phyloP scores from a whole-genome alignment of 352 stramenopile genomes.

The Phytophthora sp. region DNA sequence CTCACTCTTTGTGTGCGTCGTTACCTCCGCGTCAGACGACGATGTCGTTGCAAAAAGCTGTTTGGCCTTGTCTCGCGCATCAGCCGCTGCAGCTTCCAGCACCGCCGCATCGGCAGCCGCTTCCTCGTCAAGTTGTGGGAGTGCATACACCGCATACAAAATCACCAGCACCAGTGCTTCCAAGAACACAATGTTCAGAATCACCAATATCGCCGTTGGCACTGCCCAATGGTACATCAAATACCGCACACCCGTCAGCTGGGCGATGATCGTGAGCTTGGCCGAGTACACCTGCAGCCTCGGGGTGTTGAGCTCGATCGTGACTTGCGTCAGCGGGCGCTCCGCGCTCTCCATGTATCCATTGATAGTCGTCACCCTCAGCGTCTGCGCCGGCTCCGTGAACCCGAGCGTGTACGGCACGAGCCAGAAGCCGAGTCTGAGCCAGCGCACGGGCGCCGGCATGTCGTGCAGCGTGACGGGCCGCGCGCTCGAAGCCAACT shows the following conservation, averaged over 20 bases:
- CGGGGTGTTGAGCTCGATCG: constrained; percentile 70
- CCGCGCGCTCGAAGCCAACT: constrained; percentile 58
- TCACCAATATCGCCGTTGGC: constrained; percentile 69
- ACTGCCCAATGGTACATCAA: constrained; percentile 90
- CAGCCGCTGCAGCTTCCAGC: constrained; percentile 24
- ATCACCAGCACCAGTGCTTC: constrained; percentile 70
- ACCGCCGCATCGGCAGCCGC: constrained; percentile 17
- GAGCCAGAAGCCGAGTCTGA: constrained; percentile 51
- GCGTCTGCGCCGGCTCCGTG: constrained; percentile 57
- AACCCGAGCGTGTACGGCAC: constrained; percentile 62
- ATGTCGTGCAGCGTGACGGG: constrained; percentile 67
- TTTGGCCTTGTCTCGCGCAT: constrained; percentile 33
- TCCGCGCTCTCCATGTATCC: constrained; percentile 63
- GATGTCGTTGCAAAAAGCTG: constrained; percentile 18
- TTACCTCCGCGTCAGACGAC: constrained; percentile 19
- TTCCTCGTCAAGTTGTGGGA: constrained; percentile 45
- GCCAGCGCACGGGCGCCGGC: constrained; percentile 61
- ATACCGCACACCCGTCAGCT: constrained; percentile 81
- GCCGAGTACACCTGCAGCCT: constrained; percentile 73
- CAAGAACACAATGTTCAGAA: constrained; percentile 81
- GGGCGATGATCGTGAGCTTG: constrained; percentile 82
- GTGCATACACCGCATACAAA: constrained; percentile 67
- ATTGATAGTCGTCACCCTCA: constrained; percentile 69
- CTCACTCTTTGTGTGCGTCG: constrained; percentile 48
- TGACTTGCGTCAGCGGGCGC: constrained; percentile 57